These are phyloP conservation scores for Sechiopsis laciniata DNA, from an alignment of 306 rosid species.

Conservation along the genomic window DNA sequence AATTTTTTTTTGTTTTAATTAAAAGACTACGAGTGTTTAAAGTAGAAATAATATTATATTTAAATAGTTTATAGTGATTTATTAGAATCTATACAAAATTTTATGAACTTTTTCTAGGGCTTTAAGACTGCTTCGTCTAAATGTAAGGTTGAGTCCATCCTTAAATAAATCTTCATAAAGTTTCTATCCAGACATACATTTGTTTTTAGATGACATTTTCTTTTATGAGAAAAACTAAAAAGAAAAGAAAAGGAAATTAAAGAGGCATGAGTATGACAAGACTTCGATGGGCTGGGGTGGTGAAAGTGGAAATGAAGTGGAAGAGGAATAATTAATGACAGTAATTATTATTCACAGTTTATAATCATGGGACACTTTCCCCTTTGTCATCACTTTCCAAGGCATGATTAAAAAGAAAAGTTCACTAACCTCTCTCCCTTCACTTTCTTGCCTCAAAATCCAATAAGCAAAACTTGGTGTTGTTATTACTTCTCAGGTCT, in stretches of 20 bases:
- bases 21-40: too few relatives aligned
- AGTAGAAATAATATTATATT: too few relatives aligned
- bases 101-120: too few relatives aligned
- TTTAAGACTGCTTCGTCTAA: too few relatives aligned
- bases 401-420: constrained; percentile 80
- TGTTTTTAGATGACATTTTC: constrained; percentile 12
- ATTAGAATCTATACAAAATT: too few relatives aligned
- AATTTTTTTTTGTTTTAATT: too few relatives aligned
- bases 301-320: constrained; percentile 29
- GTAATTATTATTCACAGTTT: constrained; percentile 32
- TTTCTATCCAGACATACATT: too few relatives aligned
- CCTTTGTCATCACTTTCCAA: constrained; percentile 92
- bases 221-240: neutral
- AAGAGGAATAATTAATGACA: constrained; percentile 45
- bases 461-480: neutral
- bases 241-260: constrained; percentile 14
- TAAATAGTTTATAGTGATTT: too few relatives aligned
- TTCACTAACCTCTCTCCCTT: constrained; percentile 18
- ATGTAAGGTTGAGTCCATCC: too few relatives aligned
- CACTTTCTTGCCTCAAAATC: constrained; percentile 28
- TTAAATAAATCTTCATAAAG: too few relatives aligned
- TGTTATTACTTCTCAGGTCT: neutral
- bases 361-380: constrained; percentile 77
- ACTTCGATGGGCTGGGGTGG: constrained; percentile 29
- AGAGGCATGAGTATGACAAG: constrained; percentile 22